Evolutionary conservation across 1,284 basidiomycete species (phyloP).

Genomic region (Moesziomyces parantarcticus): DNA sequence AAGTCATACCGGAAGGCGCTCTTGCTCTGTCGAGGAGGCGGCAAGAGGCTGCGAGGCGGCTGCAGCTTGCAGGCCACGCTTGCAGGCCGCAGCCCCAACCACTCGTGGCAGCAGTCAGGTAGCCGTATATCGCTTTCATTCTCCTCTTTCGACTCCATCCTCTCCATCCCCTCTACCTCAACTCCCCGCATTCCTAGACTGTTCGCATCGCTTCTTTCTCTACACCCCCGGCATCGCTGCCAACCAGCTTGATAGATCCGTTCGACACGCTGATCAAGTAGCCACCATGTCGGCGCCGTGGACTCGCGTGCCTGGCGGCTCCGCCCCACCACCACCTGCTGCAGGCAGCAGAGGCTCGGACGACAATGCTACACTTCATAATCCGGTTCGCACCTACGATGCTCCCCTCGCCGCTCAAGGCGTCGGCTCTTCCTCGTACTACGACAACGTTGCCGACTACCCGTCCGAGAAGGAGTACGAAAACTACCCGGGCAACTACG

Average conservation of each 20-base stretch:
- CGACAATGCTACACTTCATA: conserved; percentile 25
- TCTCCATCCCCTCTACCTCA: neutral
- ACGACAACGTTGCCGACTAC: conserved; percentile 27
- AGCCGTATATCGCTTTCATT: neutral
- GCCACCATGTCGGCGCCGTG: conserved; percentile 43
- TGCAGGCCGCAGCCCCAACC: conserved; percentile 1
- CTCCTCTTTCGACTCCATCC: neutral
- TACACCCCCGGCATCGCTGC: neutral
- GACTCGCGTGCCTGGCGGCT: conserved; percentile 37
- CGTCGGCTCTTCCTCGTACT: conserved; percentile 27
- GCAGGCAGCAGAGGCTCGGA: conserved; percentile 13
- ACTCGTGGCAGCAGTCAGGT: conserved; percentile 1
- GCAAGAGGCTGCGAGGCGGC: conserved; percentile 10
- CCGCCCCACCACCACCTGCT: conserved; percentile 1
- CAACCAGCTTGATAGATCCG: too few species aligned
- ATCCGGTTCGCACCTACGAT: conserved; percentile 27
- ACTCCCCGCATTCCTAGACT: neutral
- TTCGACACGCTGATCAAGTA: neutral
- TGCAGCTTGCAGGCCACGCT: conserved; percentile 5
- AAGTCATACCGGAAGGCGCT: too few species aligned
- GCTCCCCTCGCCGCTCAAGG: conserved; percentile 35
- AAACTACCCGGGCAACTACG: conserved; percentile 31
- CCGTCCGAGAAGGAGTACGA: conserved; percentile 40
- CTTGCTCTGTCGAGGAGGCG: neutral
- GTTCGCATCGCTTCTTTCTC: neutral